These are phyloP conservation scores for Bombardia bombarda DNA, from an alignment of 495 filamentous ascomycete genomes.

Conservation along the genomic window DNA sequence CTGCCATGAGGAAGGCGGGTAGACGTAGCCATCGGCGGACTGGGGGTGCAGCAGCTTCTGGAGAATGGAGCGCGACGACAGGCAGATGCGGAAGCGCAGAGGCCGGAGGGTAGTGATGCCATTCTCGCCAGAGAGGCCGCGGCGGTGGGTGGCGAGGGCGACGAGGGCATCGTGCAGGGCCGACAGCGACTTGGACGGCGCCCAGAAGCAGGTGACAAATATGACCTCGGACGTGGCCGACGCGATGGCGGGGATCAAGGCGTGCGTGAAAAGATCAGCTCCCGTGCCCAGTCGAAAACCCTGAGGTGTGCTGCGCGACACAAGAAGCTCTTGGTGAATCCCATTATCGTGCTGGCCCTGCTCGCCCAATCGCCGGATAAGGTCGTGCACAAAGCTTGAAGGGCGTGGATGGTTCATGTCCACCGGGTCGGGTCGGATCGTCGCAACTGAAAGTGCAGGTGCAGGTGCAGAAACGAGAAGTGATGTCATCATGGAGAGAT, in stretches of 20 bases:
- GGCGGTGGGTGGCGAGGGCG: slow-evolving; percentile 39
- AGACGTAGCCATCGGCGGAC: slow-evolving; percentile 46
- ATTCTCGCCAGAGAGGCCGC: slow-evolving; percentile 9
- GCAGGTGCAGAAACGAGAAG: no score
- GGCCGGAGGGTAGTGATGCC: slow-evolving; percentile 1
- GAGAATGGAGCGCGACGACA: slow-evolving; percentile 56
- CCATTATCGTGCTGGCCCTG: neutral
- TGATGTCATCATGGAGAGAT: no score
- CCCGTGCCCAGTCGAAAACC: slow-evolving; percentile 52
- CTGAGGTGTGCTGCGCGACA: slow-evolving; percentile 35
- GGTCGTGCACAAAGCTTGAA: slow-evolving; percentile 16
- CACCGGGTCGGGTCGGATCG: neutral
- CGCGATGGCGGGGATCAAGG: slow-evolving; percentile 48
- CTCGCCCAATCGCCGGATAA: slow-evolving; percentile 13
- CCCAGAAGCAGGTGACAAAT: slow-evolving; percentile 75
- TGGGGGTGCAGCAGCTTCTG: slow-evolving; percentile 65
- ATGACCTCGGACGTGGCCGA: slow-evolving; percentile 54
- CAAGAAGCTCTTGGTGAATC: slow-evolving; percentile 25
- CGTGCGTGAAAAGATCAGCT: slow-evolving; percentile 40
- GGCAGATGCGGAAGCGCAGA: slow-evolving; percentile 28
- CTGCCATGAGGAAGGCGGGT: slow-evolving; percentile 47
- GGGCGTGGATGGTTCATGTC: slow-evolving; percentile 5
- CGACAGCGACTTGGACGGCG: slow-evolving; percentile 44
- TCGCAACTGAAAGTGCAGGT: no score
- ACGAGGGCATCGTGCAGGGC: slow-evolving; percentile 41